Base-by-base conservation (phyloP, 1,284 basidiomycete genomes). In the Amylostereum areolatum region DNA sequence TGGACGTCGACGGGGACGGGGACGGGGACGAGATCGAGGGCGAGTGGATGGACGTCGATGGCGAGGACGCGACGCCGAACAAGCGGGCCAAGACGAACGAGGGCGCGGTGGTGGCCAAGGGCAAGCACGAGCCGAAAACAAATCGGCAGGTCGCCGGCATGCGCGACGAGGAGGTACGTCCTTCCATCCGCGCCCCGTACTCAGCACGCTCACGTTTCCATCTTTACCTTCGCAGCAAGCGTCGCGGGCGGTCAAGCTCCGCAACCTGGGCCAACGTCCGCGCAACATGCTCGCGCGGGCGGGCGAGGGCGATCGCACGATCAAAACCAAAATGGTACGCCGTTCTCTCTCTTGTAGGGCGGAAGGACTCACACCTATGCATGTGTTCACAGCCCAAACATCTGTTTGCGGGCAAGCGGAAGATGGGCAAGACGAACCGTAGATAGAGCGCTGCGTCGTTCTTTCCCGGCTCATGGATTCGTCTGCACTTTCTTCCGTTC, bases 271-370 rank as follows among this genome's bases (percentile, higher is more conserved):
- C 11, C 91, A 95, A 66, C 77, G 94, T 57, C 80, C 79, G 54
- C 87, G 91, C 53, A 94, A 95, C 66, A 83, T 84, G 74, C 75
- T 85, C 40, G 94, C 92, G 28, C 91, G 87, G 64, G 93, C 92
- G 40, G 90, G 89, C 55, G 94, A 97, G 74, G 76, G 80, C 50
- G 94, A 97, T 72, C 83, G 92, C 55, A 74, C 76, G 11, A 91
- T 91, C 71, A 78, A 73, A 62, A 74, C 73, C 56, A 90, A 89
- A 77, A 89, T 87, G 86, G 89, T 89, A 45, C 8, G 75, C 67
- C 10, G 31, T 65, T 55, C 59, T 64, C 8, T 55, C 59, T 25
- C 62, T 63, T 32, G 33, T 47, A 3, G 10, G n/a, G 5, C 36
- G 25, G 35, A 49, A 39, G 28, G 33, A 44, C 32, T 47, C 18